Percentiles rank a stretch among this genome's conserved stretches.
phyloP scores from a whole-genome alignment of 2,329 filamentous ascomycete genomes.

The Macrophomina pseudophaseolina region DNA sequence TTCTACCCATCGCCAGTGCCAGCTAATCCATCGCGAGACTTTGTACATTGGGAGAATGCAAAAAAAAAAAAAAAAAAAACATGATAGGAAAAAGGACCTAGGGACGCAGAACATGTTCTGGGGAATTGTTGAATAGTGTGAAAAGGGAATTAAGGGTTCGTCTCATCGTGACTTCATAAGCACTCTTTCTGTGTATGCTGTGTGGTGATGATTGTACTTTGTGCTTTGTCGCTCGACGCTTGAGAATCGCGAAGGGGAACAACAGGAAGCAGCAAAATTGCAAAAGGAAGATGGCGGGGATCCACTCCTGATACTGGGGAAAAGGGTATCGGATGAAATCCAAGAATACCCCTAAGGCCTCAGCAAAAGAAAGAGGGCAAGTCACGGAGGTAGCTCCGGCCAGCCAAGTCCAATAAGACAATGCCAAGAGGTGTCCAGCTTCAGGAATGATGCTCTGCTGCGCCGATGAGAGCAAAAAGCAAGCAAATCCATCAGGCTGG shows the following conservation, averaged over 20 bases:
- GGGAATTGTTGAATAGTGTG: not conserved
- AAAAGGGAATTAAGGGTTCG: slow-evolving; percentile 18
- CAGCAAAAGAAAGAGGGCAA: not conserved
- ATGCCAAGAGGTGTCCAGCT: slow-evolving; percentile 11
- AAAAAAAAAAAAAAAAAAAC: slow-evolving; percentile 10
- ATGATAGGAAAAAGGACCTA: not conserved
- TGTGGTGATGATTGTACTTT: slow-evolving; percentile 16
- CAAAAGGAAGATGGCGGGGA: slow-evolving; percentile 3
- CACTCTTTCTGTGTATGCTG: slow-evolving; percentile 13
- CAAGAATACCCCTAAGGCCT: not conserved
- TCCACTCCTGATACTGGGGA: not conserved
- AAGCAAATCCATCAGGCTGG: not conserved
- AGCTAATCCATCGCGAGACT: slow-evolving; percentile 1
- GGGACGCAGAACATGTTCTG: not conserved
- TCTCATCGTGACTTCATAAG: slow-evolving; percentile 23
- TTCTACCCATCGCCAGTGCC: slow-evolving; percentile 16
- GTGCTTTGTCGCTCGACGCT: slow-evolving; percentile 12
- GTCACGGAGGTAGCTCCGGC: not conserved
- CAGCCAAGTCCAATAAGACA: not conserved
- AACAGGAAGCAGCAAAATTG: not conserved
- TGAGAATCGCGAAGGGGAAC: not conserved
- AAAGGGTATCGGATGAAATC: not conserved
- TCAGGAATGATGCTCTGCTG: slow-evolving; percentile 3
- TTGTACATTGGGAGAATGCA: slow-evolving; percentile 9
- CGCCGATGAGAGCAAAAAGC: not conserved